These are phyloP conservation scores for Prunella vulgaris DNA, from an alignment of 257 asterid species.

Conservation along the genomic window DNA sequence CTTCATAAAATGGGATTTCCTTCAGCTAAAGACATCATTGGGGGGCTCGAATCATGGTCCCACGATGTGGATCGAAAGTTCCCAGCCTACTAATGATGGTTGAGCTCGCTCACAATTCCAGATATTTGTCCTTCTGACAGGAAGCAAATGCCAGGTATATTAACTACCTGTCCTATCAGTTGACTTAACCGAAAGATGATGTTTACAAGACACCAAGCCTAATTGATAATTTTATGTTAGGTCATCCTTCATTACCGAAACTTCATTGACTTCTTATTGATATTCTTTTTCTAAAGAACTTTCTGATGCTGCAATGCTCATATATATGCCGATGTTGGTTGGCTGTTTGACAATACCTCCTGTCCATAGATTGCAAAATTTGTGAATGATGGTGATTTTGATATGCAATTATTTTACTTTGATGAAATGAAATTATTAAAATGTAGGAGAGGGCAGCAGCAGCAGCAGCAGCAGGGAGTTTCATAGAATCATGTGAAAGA, in stretches of 20 bases:
- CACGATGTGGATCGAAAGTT: slow-evolving; percentile 57
- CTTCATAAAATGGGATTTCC: slow-evolving; percentile 38
- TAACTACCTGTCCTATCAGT: neutral
- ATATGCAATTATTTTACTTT: neutral
- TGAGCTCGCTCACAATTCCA: neutral
- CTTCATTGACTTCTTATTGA: too few relatives aligned
- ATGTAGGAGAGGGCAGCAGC: too few relatives aligned
- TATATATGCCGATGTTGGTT: too few relatives aligned
- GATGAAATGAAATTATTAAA: too few relatives aligned
- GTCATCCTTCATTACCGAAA: neutral
- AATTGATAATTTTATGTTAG: neutral
- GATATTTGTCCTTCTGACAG: neutral
- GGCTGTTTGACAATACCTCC: too few relatives aligned
- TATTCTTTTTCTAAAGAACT: neutral
- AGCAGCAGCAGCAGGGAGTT: too few relatives aligned
- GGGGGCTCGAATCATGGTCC: slow-evolving; percentile 74
- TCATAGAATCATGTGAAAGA: neutral
- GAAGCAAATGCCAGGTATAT: neutral
- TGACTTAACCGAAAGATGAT: neutral
- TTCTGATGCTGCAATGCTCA: too few relatives aligned
- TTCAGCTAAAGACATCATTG: slow-evolving; percentile 64
- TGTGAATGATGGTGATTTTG: neutral
- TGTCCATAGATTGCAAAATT: neutral
- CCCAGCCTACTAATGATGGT: slow-evolving; percentile 50
- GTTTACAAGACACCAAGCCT: neutral